phyloP scores from a whole-genome alignment of 2,329 filamentous ascomycete genomes.

The Cordyceps cateniannulata region DNA sequence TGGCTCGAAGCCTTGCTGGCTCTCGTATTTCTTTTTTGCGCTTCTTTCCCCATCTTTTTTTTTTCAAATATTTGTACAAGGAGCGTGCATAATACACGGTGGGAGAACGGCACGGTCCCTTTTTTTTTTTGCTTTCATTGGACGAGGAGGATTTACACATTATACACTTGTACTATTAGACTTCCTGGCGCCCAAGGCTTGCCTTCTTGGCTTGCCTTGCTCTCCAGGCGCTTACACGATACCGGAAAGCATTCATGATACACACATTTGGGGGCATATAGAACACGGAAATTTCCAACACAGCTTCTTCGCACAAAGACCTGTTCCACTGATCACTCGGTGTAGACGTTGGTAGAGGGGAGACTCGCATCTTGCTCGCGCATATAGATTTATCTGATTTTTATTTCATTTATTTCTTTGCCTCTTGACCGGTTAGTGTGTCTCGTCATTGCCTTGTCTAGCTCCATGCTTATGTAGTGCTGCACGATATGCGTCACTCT shows the following conservation, averaged over 20 bases:
- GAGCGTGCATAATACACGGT: slow-evolving; percentile 12
- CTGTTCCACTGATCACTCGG: slow-evolving; percentile 12
- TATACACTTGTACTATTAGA: slow-evolving; percentile 13
- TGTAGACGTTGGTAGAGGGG: slow-evolving; percentile 9
- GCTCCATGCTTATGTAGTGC: background rate
- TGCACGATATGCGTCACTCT: background rate
- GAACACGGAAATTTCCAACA: slow-evolving; percentile 11
- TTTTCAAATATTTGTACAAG: slow-evolving; percentile 1
- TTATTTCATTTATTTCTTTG: background rate
- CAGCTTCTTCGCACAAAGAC: slow-evolving; percentile 4
- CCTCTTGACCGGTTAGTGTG: background rate
- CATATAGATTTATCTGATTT: background rate
- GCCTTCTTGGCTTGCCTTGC: background rate
- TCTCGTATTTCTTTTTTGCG: background rate
- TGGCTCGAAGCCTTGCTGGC: slow-evolving; percentile 16
- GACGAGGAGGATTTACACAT: slow-evolving; percentile 5
- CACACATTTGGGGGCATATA: slow-evolving; percentile 9
- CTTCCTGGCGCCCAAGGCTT: background rate
- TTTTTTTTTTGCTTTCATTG: slow-evolving; percentile 2
- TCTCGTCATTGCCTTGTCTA: background rate
- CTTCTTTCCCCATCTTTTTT: background rate
- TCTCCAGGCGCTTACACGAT: slow-evolving; percentile 1
- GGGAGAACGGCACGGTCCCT: background rate
- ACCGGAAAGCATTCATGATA: slow-evolving; percentile 11
- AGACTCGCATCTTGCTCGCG: background rate